A percentile compares a stretch with the other conserved stretches of the same genome.
These are phyloP conservation scores for Neurospora terricola DNA, from an alignment of 495 filamentous ascomycete species.

Conservation along the genomic window DNA sequence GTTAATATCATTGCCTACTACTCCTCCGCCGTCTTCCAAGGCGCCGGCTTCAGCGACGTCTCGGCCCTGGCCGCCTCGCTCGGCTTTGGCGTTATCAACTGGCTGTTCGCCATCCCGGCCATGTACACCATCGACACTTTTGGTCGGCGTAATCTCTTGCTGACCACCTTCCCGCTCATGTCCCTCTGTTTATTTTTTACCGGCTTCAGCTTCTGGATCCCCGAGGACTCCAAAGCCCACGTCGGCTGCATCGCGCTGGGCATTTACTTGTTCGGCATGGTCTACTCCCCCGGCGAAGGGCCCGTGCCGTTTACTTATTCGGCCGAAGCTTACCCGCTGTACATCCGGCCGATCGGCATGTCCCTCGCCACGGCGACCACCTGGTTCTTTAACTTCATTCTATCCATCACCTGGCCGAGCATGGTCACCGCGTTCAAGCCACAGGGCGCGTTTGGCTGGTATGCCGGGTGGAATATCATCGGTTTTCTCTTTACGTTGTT, in stretches of 20 bases:
- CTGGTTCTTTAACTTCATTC: conserved; percentile 60
- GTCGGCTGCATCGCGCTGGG: conserved; percentile 55
- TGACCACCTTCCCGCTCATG: conserved; percentile 74
- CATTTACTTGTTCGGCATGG: conserved; percentile 64
- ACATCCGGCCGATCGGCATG: conserved; percentile 65
- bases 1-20: conserved; percentile 66
- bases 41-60: conserved; percentile 46
- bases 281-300: conserved; percentile 73
- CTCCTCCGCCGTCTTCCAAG: conserved; percentile 51
- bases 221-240: conserved; percentile 28
- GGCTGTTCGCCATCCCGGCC: conserved; percentile 67
- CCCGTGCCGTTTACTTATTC: conserved; percentile 80
- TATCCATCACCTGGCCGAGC: conserved; percentile 57
- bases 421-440: conserved; percentile 43
- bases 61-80: conserved; percentile 56
- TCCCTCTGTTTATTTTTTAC: conserved; percentile 63
- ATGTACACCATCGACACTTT: conserved; percentile 78
- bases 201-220: conserved; percentile 72
- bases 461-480: conserved; percentile 59
- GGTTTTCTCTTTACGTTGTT: conserved; percentile 63
- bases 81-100: conserved; percentile 72
- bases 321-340: conserved; percentile 70
- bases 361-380: conserved; percentile 56
- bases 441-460: conserved; percentile 57
- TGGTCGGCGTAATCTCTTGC: conserved; percentile 68